Base-by-base conservation (phyloP, 2,329 filamentous ascomycete genomes). In the Trichophyton rubrum region DNA sequence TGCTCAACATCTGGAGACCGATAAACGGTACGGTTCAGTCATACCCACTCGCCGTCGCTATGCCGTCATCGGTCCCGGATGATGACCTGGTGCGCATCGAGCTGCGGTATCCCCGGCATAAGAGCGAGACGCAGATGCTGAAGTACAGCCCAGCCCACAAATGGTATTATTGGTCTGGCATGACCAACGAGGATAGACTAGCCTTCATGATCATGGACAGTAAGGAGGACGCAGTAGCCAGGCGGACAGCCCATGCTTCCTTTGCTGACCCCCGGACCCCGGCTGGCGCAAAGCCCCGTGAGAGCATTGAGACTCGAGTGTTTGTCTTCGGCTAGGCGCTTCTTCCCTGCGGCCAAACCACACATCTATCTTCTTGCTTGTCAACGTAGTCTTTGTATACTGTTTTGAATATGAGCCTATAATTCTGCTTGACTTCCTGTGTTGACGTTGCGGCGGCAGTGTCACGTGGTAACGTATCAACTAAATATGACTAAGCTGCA, bases 271-370 rank as follows among this genome's bases (percentile, higher is more conserved):
- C 88, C 1, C 77, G 85, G 62, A 89, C 87, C 0, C 82, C 84
- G 2, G 75, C 79, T 17, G 87, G 85, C 53, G 89, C 87, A 3
- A 83, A 85, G 64, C 82, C 82, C 0, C 80, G 90, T 65, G 88
- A 95, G 78, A 95, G 90, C 70, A 95, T 96, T 70, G 91, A 96
- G 73, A 88, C 96, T 15, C 81, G 91, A 67, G 85, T 88, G 40
- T 77, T 96, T 72, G 87, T 96, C 0, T 95, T 96, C 79, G 88
- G 87, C 17, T 77, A 65, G 66, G 13, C 20, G 11, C 41, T 22
- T 15, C 49, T 30, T 17, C 4, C 8, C 20, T 22, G 45, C 17
- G 45, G 11, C 11, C 20, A 15, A 30, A 24, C 13, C 45, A 43
- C 45, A 49, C 45, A 20, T 8, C 9, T 20, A 47, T 30, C 24